These are phyloP conservation scores for Boletus albobrunnescens DNA, from an alignment of 1,284 basidiomycete genomes.

Conservation along the genomic window DNA sequence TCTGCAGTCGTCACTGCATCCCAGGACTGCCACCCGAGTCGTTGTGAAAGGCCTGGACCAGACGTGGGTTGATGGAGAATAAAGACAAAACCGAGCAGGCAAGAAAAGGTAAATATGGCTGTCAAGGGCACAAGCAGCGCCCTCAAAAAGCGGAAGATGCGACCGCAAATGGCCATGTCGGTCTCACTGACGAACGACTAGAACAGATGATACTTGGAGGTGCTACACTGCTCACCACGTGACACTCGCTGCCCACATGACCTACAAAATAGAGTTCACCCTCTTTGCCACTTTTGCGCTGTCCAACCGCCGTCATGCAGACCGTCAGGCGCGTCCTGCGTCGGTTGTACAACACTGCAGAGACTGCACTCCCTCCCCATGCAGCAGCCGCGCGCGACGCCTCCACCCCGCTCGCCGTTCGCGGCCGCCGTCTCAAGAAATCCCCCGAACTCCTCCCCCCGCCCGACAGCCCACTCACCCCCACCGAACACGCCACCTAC, in stretches of 20 bases:
- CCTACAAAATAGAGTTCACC: background rate
- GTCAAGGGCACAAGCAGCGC: conserved; percentile 56
- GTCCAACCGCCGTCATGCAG: conserved; percentile 19
- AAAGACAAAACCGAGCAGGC: conserved; percentile 70
- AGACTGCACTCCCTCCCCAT: conserved; percentile 36
- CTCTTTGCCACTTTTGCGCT: no score
- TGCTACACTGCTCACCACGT: background rate
- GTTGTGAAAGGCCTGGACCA: conserved; percentile 67
- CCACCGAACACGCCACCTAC: conserved; percentile 59
- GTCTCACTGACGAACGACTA: background rate
- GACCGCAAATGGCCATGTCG: conserved; percentile 26
- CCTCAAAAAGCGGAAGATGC: conserved; percentile 40
- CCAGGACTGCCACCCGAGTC: conserved; percentile 91
- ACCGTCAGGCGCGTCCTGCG: no score
- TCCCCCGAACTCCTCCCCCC: conserved; percentile 35
- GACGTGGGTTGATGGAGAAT: conserved; percentile 70
- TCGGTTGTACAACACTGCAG: conserved; percentile 46
- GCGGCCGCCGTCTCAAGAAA: conserved; percentile 60
- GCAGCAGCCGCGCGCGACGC: conserved; percentile 58
- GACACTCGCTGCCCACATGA: conserved; percentile 4
- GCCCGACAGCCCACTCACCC: conserved; percentile 54
- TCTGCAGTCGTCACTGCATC: conserved; percentile 48
- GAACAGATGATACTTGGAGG: no score
- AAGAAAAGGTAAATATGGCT: conserved; percentile 61
- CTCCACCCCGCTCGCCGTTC: conserved; percentile 68